Percentiles rank a stretch among this genome's conserved stretches.
These are phyloP conservation scores for Thielaviopsis ethacetica DNA, from an alignment of 2,329 filamentous ascomycete species.

Conservation along the genomic window DNA sequence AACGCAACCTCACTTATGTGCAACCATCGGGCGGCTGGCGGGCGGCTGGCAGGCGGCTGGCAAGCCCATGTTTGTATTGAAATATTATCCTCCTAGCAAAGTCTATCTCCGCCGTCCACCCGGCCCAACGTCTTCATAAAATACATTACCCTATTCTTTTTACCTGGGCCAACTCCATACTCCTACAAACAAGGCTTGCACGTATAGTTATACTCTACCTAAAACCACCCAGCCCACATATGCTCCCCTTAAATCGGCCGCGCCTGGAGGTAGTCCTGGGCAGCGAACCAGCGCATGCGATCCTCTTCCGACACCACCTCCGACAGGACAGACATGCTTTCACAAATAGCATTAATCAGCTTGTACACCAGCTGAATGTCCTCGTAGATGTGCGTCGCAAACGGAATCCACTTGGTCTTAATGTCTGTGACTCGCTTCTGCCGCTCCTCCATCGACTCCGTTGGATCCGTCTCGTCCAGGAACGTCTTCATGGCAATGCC, in stretches of 20 bases:
- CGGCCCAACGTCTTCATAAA: too few species aligned
- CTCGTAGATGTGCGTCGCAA: slow-evolving; percentile 39
- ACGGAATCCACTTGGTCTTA: slow-evolving; percentile 38
- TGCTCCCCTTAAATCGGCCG: slow-evolving; percentile 9
- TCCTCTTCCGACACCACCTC: slow-evolving; percentile 2
- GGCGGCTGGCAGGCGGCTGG: too few species aligned
- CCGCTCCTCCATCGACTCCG: slow-evolving; percentile 33
- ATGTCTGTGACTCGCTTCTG: slow-evolving; percentile 32
- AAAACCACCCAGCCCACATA: background rate
- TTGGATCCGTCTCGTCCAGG: slow-evolving; percentile 46
- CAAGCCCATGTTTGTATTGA: too few species aligned
- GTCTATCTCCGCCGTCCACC: too few species aligned
- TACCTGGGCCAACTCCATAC: too few species aligned
- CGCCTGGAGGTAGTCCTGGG: slow-evolving; percentile 8
- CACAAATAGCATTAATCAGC: slow-evolving; percentile 41
- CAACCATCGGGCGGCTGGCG: too few species aligned
- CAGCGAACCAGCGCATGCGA: slow-evolving; percentile 4
- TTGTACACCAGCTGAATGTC: slow-evolving; percentile 41
- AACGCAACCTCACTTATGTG: too few species aligned
- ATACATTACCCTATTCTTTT: too few species aligned
- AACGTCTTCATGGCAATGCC: slow-evolving; percentile 70
- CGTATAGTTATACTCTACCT: too few species aligned
- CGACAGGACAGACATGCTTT: slow-evolving; percentile 25
- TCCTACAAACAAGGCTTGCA: too few species aligned
- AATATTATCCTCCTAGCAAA: too few species aligned